Percentiles rank a stretch among this genome's conserved stretches.
Evolutionary conservation across 306 rosid genomes (phyloP).

Genomic region (Acacia melanoxylon): DNA sequence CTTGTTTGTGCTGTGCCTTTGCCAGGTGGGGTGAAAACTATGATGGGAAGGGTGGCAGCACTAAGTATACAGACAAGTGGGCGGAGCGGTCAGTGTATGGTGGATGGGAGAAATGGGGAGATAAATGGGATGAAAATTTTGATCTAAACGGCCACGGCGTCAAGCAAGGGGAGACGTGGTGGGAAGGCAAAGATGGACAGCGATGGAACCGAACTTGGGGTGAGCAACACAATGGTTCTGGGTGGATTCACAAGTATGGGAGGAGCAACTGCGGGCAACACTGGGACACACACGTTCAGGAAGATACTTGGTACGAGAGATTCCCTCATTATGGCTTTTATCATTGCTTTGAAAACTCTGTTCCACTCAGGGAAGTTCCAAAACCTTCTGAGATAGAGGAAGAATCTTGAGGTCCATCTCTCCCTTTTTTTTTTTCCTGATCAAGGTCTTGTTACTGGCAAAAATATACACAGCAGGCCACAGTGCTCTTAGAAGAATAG

Average conservation of each 20-base stretch:
- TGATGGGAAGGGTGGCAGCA: slow-evolving; percentile 89
- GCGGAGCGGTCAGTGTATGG: slow-evolving; percentile 77
- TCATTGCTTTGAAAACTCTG: slow-evolving; percentile 85
- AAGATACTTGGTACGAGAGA: slow-evolving; percentile 94
- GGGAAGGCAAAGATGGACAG: slow-evolving; percentile 84
- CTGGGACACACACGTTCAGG: slow-evolving; percentile 83
- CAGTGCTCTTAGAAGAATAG: not conserved
- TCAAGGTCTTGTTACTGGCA: not conserved
- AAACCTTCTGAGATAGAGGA: slow-evolving; percentile 53
- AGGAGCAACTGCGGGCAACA: slow-evolving; percentile 95
- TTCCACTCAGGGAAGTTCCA: slow-evolving; percentile 83
- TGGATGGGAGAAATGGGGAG: slow-evolving; percentile 98
- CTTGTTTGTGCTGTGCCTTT: slow-evolving; percentile 13
- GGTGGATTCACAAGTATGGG: slow-evolving; percentile 97
- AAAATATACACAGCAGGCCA: not conserved
- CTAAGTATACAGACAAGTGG: slow-evolving; percentile 95
- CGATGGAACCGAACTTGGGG: slow-evolving; percentile 98
- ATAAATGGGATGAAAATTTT: slow-evolving; percentile 97
- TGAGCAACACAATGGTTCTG: slow-evolving; percentile 83
- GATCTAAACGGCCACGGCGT: slow-evolving; percentile 62
- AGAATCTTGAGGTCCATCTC: not conserved
- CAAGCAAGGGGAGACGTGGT: slow-evolving; percentile 98
- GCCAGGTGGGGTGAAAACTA: slow-evolving; percentile 94
- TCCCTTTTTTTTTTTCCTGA: not conserved
- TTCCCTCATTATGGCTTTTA: slow-evolving; percentile 86